These are phyloP conservation scores for Scenedesmus sp. DNA, from an alignment of 163 green algal species.

Conservation along the genomic window DNA sequence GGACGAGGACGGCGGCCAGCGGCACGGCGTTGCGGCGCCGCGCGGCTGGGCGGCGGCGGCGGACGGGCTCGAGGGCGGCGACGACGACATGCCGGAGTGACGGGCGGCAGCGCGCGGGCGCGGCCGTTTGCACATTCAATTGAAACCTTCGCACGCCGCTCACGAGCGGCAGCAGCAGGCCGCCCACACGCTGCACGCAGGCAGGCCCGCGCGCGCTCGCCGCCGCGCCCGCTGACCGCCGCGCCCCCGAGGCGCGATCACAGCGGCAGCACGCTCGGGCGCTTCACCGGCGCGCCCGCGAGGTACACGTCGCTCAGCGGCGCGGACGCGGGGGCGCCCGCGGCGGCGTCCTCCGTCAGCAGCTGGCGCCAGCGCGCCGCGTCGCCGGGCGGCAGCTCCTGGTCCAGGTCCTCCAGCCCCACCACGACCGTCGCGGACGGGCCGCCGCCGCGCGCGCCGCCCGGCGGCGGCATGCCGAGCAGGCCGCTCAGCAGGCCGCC, in stretches of 20 bases:
- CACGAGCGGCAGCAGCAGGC: no score
- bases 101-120: no score
- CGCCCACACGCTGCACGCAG: no score
- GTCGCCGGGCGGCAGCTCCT: slow-evolving; percentile 16
- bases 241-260: no score
- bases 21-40: no score
- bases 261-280: slow-evolving; percentile 11
- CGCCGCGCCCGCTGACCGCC: no score
- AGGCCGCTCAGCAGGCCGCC: slow-evolving; percentile 45
- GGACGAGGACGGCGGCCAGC: slow-evolving; percentile 1
- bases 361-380: slow-evolving; percentile 36
- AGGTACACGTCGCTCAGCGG: slow-evolving; percentile 44
- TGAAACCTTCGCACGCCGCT: no score
- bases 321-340: not conserved
- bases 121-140: no score
- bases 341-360: slow-evolving; percentile 19
- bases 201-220: no score
- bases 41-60: not conserved
- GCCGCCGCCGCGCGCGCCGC: not conserved
- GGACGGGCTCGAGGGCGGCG: not conserved
- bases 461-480: slow-evolving; percentile 19
- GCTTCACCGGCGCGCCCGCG: slow-evolving; percentile 33
- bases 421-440: not conserved
- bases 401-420: slow-evolving; percentile 36
- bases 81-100: slow-evolving; percentile 35